Conservation (phyloP, 768 basidiomycete genomes). For the Tulasnella sp. region DNA sequence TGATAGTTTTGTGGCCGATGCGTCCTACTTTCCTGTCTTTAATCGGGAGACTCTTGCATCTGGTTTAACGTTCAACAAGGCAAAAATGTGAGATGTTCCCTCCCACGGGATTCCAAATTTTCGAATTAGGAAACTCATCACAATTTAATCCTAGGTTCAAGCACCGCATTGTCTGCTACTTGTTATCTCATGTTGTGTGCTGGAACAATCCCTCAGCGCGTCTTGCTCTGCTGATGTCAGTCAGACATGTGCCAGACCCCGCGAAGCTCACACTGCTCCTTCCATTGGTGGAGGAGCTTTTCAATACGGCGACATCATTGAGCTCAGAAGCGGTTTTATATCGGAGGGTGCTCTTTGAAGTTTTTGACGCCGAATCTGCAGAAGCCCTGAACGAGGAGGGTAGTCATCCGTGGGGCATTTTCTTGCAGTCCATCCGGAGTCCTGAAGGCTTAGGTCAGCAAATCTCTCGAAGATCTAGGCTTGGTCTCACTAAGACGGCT, state of each 20-base stretch:
- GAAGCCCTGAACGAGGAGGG: slow-evolving; percentile 19
- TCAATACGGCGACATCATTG: background rate
- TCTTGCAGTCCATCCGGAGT: background rate
- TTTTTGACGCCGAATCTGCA: slow-evolving; percentile 39
- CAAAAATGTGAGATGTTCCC: too few species aligned
- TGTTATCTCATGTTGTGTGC: slow-evolving; percentile 67
- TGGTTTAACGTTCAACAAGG: background rate
- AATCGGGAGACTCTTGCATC: slow-evolving; percentile 34
- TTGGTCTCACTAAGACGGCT: too few species aligned
- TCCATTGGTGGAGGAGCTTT: slow-evolving; percentile 39
- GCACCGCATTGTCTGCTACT: slow-evolving; percentile 57
- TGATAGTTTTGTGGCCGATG: slow-evolving; percentile 27
- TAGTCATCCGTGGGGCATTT: background rate
- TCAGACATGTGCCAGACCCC: slow-evolving; percentile 39
- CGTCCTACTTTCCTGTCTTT: slow-evolving; percentile 43
- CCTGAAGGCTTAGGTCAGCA: background rate
- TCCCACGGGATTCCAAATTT: too few species aligned
- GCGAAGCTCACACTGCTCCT: slow-evolving; percentile 44
- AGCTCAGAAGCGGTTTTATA: slow-evolving; percentile 1
- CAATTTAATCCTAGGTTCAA: too few species aligned
- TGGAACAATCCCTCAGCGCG: slow-evolving; percentile 41
- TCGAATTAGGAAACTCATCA: too few species aligned
- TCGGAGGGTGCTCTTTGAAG: slow-evolving; percentile 18
- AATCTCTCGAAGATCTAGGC: too few species aligned
- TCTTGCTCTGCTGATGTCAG: slow-evolving; percentile 40